Evolutionary conservation across 768 basidiomycete species (phyloP).

Genomic region (Boletellus ananiceps): DNA sequence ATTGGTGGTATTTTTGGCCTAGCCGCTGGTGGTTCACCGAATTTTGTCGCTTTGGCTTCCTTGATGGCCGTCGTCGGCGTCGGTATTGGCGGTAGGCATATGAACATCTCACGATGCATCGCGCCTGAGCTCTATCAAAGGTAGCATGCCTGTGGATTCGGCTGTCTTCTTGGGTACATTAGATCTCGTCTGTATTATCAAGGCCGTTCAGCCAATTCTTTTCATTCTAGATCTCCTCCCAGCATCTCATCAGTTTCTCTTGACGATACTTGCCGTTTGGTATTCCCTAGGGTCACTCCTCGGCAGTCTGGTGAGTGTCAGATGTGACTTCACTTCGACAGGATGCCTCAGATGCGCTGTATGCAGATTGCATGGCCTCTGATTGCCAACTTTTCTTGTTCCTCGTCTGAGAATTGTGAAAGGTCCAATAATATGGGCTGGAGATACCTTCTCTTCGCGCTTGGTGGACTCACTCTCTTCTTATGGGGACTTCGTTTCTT

Average conservation of each 20-base stretch:
- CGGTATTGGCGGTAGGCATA: conserved; percentile 43
- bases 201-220: neutral
- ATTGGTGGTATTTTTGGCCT: conserved; percentile 52
- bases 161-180: conserved; percentile 45
- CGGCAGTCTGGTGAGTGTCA: conserved; percentile 38
- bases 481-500: conserved; percentile 51
- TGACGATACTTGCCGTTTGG: conserved; percentile 58
- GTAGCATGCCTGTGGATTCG: conserved; percentile 55
- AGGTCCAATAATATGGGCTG: conserved; percentile 57
- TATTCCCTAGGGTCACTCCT: conserved; percentile 56
- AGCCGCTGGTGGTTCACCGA: conserved; percentile 42
- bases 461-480: conserved; percentile 50
- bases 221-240: conserved; percentile 43
- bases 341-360: neutral
- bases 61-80: conserved; percentile 43
- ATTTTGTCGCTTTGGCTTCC: conserved; percentile 46
- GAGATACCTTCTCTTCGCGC: conserved; percentile 53
- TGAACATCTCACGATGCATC: neutral
- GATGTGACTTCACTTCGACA: neutral
- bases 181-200: neutral
- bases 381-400: conserved; percentile 52
- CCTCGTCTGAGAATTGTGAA: conserved; percentile 31
- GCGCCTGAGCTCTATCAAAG: conserved; percentile 9
- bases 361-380: conserved; percentile 57
- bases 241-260: conserved; percentile 51